Evolutionary conservation across 495 filamentous ascomycete genomes (phyloP), one percentile per base, ranked within the genome.

Genomic region (Umbilicaria muhlenbergii): DNA sequence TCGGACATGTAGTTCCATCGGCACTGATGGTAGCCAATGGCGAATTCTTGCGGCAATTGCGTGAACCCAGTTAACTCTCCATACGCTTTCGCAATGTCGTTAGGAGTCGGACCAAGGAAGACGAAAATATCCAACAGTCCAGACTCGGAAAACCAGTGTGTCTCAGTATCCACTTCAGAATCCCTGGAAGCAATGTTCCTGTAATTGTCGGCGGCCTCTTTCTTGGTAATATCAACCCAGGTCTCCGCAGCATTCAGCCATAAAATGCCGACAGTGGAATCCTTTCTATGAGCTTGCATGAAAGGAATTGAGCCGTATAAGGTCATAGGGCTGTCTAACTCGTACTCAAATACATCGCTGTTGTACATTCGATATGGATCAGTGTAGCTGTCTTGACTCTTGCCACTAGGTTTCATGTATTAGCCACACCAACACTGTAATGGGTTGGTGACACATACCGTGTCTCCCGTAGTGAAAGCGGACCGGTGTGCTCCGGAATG

Each of bases 1-100:
- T 95, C 88, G 2, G 84, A 92, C 49, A 94, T 75, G 56, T 98
- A 98, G 64, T 98, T 98, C 91, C 91, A 98, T 50, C 91, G 80
- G 60, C 91, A 95, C 58, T 98, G 91, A 53, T 98, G 91, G 58
- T 98, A 94, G 11, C 70, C 91, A 46, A 96, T 77, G 5, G 89
- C 72, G 52, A 96, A 98, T 45, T 86, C 77, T 54, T 93, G 84
- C 4, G 91, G 91, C 50, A 98, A 73, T 44, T 86, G 74, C 18
- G 85, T 88, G 50, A 78, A 88, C 13, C 91, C 91, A 3, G 92
- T 96, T 12, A 96, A 77, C 57, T 92, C 83, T 36, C 76, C 77
- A 59, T 94, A 98, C 5, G 74, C 73, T 43, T 80, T 78, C 43
- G 77, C 80, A 31, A 98, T 64, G 50, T 87, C 83, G 47, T 78